A percentile compares a stretch with the other conserved stretches of the same genome.
Evolutionary conservation across 78 protist genomes (phyloP).

Genomic region (Dictyostelium firmibasis): DNA sequence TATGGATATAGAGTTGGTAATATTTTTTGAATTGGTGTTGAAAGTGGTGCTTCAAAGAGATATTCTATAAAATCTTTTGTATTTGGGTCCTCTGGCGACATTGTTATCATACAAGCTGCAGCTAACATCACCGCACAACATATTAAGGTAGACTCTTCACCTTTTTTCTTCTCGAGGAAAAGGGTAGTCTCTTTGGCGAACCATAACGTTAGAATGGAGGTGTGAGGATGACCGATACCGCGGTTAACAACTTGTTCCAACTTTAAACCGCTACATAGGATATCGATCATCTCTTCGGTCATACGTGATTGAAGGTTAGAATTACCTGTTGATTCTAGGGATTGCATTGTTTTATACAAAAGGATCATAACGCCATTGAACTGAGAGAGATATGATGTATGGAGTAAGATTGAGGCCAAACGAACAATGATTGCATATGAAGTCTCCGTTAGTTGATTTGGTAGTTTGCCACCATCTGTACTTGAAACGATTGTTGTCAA

Average conservation of each 20-base stretch:
- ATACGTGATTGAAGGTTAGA: not conserved
- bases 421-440: constrained; percentile 56
- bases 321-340: not conserved
- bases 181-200: constrained; percentile 20
- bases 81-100: constrained; percentile 34
- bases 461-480: not conserved
- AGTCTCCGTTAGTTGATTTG: constrained; percentile 42
- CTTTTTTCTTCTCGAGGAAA: constrained; percentile 1
- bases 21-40: not conserved
- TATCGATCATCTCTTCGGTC: constrained; percentile 64
- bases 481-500: not conserved
- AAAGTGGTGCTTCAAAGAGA: constrained; percentile 15
- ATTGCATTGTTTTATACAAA: not conserved
- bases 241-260: constrained; percentile 47
- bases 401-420: constrained; percentile 26
- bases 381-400: constrained; percentile 40
- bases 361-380: constrained; percentile 28
- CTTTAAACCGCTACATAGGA: constrained; percentile 44
- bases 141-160: not conserved
- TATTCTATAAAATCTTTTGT: constrained; percentile 51
- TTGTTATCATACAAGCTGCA: constrained; percentile 10
- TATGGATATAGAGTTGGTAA: not conserved
- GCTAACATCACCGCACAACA: not conserved
- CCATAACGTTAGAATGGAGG: constrained; percentile 32
- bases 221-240: constrained; percentile 68